Conservation (phyloP, 805 yeast genomes). For the Nakazawaea peltata region DNA sequence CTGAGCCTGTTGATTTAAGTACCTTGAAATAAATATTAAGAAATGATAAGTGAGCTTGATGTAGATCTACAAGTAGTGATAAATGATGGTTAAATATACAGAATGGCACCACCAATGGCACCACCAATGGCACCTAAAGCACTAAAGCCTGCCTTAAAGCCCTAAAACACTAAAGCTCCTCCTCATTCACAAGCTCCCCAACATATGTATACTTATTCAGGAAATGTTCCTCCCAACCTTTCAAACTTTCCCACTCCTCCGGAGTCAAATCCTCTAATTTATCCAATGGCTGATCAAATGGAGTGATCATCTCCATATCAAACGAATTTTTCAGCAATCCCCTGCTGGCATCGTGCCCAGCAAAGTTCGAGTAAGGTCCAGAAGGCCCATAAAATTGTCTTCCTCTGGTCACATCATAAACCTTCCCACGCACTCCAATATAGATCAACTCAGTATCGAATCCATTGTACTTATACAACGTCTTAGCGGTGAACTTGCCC, state of each 20-base stretch:
- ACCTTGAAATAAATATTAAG: constrained; percentile 16
- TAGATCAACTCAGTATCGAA: constrained; percentile 71
- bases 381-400: constrained; percentile 90
- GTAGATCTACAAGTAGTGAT: too few relatives aligned
- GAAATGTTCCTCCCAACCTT: constrained; percentile 83
- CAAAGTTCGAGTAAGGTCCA: constrained; percentile 91
- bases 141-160: too few relatives aligned
- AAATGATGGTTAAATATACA: too few relatives aligned
- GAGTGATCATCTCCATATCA: constrained; percentile 53
- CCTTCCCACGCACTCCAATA: constrained; percentile 78
- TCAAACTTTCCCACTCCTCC: constrained; percentile 58
- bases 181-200: constrained; percentile 55
- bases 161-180: too few relatives aligned
- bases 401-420: constrained; percentile 76
- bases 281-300: constrained; percentile 75
- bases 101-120: too few relatives aligned
- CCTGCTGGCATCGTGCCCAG: constrained; percentile 92
- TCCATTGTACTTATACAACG: constrained; percentile 74
- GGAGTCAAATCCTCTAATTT: constrained; percentile 49
- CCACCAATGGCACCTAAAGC: too few relatives aligned
- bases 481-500: constrained; percentile 60
- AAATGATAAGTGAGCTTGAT: too few relatives aligned
- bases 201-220: constrained; percentile 73
- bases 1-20: constrained; percentile 21
- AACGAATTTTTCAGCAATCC: constrained; percentile 88